A percentile compares a stretch with the other conserved stretches of the same genome.
These are phyloP conservation scores for Picea glauca DNA, from an alignment of 75 land plant genomes.

Conservation along the genomic window DNA sequence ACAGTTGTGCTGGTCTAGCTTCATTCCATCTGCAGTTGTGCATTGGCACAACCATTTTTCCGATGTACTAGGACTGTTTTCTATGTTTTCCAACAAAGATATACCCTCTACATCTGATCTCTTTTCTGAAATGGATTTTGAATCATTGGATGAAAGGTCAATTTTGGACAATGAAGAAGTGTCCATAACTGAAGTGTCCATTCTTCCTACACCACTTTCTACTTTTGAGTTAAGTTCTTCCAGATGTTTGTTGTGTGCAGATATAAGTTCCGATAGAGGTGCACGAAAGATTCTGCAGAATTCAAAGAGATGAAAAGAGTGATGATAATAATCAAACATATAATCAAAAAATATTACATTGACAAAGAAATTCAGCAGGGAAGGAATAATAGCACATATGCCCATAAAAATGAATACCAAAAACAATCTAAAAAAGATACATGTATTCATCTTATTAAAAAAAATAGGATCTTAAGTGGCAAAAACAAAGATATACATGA, in stretches of 20 bases:
- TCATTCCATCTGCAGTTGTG: not conserved
- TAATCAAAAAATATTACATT: not conserved
- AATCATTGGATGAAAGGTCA: not conserved
- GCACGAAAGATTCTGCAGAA: conserved; percentile 38
- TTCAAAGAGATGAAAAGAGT: not conserved
- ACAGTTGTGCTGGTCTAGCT: not conserved
- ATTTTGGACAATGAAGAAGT: not conserved
- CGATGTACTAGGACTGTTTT: too few relatives aligned
- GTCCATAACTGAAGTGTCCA: not conserved
- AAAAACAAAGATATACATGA: not conserved
- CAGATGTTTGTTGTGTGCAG: conserved; percentile 4
- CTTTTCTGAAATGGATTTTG: conserved; percentile 1
- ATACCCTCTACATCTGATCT: not conserved
- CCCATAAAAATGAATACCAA: not conserved
- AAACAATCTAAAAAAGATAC: too few relatives aligned
- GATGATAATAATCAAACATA: not conserved
- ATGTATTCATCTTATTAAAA: too few relatives aligned
- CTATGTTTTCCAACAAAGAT: not conserved
- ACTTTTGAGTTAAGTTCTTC: conserved; percentile 7
- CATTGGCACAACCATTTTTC: not conserved
- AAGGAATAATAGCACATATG: not conserved
- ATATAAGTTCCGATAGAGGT: conserved; percentile 26
- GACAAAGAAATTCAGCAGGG: not conserved
- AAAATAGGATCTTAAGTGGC: too few relatives aligned
- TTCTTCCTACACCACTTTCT: not conserved